Evolutionary conservation across 2,329 filamentous ascomycete genomes (phyloP).

Genomic region (Cercospora janseana): DNA sequence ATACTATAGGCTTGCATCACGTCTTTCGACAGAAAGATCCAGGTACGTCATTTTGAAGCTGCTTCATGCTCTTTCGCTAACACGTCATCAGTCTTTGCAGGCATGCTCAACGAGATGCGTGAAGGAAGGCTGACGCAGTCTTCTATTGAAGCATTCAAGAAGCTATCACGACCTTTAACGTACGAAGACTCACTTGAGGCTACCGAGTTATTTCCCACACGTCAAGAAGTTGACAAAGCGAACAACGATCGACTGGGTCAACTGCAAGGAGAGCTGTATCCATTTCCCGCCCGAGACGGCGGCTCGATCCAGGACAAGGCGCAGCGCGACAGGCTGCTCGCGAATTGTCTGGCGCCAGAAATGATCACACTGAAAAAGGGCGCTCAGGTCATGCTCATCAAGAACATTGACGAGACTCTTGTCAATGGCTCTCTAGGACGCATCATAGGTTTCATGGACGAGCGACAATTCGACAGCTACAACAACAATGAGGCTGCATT

Average conservation of each 20-base stretch:
- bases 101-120: constrained; percentile 97
- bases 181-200: constrained; percentile 75
- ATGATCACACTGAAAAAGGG: constrained; percentile 79
- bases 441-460: constrained; percentile 76
- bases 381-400: constrained; percentile 99
- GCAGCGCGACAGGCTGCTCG: constrained; percentile 72
- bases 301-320: constrained; percentile 65
- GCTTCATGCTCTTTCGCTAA: constrained; percentile 28
- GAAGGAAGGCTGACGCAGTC: constrained; percentile 74
- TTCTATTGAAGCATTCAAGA: constrained; percentile 74
- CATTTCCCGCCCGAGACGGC: constrained; percentile 71
- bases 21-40: constrained; percentile 94
- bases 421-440: constrained; percentile 94
- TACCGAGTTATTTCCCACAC: constrained; percentile 91
- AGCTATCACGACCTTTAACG: constrained; percentile 66
- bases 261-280: constrained; percentile 65
- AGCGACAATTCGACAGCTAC: constrained; percentile 47
- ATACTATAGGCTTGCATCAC: constrained; percentile 91
- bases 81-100: constrained; percentile 66
- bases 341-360: constrained; percentile 91
- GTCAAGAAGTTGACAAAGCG: constrained; percentile 82
- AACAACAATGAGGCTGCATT: constrained; percentile 31
- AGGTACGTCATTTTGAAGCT: constrained; percentile 44
- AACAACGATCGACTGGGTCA: constrained; percentile 72
- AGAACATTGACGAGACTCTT: constrained; percentile 90